Evolutionary conservation across 495 filamentous ascomycete genomes (phyloP), one percentile per base, ranked within the genome.

Genomic region (Penicillium chermesinum): DNA sequence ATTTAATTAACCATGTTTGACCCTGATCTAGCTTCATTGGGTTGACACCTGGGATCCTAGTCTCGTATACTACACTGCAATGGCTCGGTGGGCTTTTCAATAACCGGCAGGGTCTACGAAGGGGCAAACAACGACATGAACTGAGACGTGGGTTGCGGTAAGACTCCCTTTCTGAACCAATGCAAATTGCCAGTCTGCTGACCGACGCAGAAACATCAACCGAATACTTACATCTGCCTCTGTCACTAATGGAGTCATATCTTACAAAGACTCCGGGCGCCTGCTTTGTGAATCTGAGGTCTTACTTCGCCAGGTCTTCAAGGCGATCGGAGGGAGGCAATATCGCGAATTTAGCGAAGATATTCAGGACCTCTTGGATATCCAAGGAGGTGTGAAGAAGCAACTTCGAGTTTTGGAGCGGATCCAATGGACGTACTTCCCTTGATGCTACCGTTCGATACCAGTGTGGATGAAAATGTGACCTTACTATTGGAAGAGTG

Each of bases 221-320:
- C 85, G 89, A 25, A 89, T 93, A 36, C 68, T 97, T 15, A 82
- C 67, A 13, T 75, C 76, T 2, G 73, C 73, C n/a, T 72, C 80
- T 2, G 77, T 80, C 27, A 76, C 76, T 32, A 71, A 78, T 44
- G 86, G 84, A 5, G 72, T 85, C 49, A 73, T 96, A 17, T 80
- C 81, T 2, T 95, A 94, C 74, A 91, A 89, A 61, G 89, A 96
- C 54, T 87, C 91, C 54, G 93, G 93, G 20, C 75, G 95, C 25
- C 73, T 97, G 25, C 73, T 98, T 17, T 95, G 87, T 65, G 91
- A 98, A 53, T 82, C 88, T 5, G 87, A 96, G 46, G 73, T 85
- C 22, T 67, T 98, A 13, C 81, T 88, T 27, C 75, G 77, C 50
- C 75, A 82, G 21, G 86, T 87, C 0, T 71, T 71, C 44, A 64